Conservation (phyloP, 192 early-diverging fungal species). For the Mortierella hygrophila region DNA sequence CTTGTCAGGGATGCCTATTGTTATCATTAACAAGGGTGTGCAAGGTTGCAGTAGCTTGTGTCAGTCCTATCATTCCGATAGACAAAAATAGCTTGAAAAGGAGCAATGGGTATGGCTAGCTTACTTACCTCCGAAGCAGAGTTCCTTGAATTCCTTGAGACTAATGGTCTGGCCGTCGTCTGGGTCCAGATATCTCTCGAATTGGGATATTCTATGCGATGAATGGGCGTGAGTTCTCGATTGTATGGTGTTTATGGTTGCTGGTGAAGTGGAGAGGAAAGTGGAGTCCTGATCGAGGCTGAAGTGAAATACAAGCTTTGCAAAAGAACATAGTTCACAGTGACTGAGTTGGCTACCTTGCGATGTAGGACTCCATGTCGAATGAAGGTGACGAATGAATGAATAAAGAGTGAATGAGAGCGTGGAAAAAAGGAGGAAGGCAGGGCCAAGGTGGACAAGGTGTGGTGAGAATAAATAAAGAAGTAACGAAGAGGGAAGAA, state of each 20-base stretch:
- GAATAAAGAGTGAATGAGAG: constrained; percentile 1
- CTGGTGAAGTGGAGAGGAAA: no score
- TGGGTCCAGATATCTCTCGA: constrained; percentile 28
- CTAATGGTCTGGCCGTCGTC: constrained; percentile 21
- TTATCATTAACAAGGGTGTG: no score
- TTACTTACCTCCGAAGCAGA: constrained; percentile 47
- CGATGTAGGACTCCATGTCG: constrained; percentile 52
- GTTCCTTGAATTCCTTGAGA: constrained; percentile 28
- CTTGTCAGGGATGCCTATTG: constrained; percentile 79
- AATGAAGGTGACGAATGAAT: constrained; percentile 8
- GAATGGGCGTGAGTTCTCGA: neutral
- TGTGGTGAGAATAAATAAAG: constrained; percentile 1
- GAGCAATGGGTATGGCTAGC: neutral
- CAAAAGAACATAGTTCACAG: neutral
- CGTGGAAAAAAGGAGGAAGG: neutral
- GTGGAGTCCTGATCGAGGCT: neutral
- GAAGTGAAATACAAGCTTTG: neutral
- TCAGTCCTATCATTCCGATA: neutral
- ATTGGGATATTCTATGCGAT: constrained; percentile 28
- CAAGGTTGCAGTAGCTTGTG: neutral
- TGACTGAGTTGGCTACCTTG: constrained; percentile 19
- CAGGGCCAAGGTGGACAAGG: neutral
- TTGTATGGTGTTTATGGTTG: neutral
- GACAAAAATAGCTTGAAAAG: neutral
- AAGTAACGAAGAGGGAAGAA: neutral